Base-by-base conservation (phyloP, 352 stramenopile species). In the Aphanomyces astaci region DNA sequence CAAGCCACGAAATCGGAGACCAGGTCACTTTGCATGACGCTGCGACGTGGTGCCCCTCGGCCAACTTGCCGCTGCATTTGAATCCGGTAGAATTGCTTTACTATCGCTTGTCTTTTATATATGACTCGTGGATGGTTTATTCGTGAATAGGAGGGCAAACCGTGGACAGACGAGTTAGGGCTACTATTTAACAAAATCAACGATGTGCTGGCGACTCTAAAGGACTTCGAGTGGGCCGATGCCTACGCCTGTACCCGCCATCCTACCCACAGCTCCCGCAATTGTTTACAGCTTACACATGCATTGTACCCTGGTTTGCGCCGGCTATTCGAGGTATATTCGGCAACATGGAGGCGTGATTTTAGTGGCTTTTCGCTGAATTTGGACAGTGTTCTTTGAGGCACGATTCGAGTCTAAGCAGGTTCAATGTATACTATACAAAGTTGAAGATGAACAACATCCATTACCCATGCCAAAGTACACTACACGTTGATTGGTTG, bases 291-390 rank as follows among this genome's bases (percentile, higher is more conserved):
- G 3, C 15, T 51, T 4, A 33, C 56, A 1, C 56, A 64, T 15
- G 56, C 56, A 10, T 24, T 64, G 17, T 53, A 49, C 19, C 56
- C 56, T 4, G 56, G 56, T 48, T 5, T 64, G 1, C 17, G 49
- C 27, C 56, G 31, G 7, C 43, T 64, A 22, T 64, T 49, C 19
- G 56, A 48, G 56, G 56, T 64, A 28, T n/a, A n/a, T n/a, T n/a
- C n/a, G 36, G 15, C 36, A 43, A 15, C 36, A 15, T 43, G n/a
- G n/a, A n/a, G n/a, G n/a, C n/a, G n/a, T n/a, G n/a, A n/a, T n/a
- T n/a, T n/a, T n/a, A n/a, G n/a, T n/a, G n/a, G n/a, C n/a, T n/a
- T n/a, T n/a, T n/a, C n/a, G n/a, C n/a, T n/a, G n/a, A n/a, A n/a
- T n/a, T n/a, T n/a, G n/a, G n/a, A n/a, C n/a, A n/a, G n/a, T n/a